Base-by-base conservation (phyloP, 2,329 filamentous ascomycete species). In the Alternaria tenuissima region DNA sequence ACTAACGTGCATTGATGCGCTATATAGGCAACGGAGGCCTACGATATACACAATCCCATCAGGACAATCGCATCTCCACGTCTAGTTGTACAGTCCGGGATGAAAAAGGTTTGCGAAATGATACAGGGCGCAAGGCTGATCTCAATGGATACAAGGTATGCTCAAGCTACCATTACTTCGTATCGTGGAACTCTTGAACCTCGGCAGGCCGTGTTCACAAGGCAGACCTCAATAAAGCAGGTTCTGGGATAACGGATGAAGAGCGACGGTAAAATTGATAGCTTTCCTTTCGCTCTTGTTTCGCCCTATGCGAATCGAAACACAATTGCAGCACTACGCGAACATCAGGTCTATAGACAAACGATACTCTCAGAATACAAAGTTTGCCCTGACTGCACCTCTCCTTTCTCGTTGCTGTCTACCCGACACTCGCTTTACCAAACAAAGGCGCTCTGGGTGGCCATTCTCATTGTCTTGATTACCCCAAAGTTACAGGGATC, bases 401-500 rank as follows among this genome's bases (percentile, higher is more conserved):
- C 22, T 16, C n/a, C 18, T n/a, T 43, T n/a, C 28, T 20, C 9
- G 12, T 26, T n/a, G 39, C 30, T 41, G 26, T 34, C 24, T 51
- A 14, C 4, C 4, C 41, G 34, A 26, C 4, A 28, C 32, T 30
- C 44, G 18, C 20, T 44, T 7, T 41, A 30, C 32, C 34, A 7
- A 34, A 55, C 51, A 52, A 46, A 41, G 34, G 26, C 16, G 24
- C n/a, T 9, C 48, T 47, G 30, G 14, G 20, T 54, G 49, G 57
- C 57, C 12, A n/a, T 43, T 38, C 26, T 16, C 34, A 52, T 38
- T 51, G 28, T 46, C 52, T 43, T 48, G 47, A 52, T 59, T 62
- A 48, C 54, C 49, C 57, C 52, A 62, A 41, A 42, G 52, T 51
- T 65, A 56, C 64, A 63, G 61, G 57, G 58, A 57, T 64, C 43